Base-by-base conservation (phyloP, 2,329 filamentous ascomycete species). In the Thielaviopsis populi region DNA sequence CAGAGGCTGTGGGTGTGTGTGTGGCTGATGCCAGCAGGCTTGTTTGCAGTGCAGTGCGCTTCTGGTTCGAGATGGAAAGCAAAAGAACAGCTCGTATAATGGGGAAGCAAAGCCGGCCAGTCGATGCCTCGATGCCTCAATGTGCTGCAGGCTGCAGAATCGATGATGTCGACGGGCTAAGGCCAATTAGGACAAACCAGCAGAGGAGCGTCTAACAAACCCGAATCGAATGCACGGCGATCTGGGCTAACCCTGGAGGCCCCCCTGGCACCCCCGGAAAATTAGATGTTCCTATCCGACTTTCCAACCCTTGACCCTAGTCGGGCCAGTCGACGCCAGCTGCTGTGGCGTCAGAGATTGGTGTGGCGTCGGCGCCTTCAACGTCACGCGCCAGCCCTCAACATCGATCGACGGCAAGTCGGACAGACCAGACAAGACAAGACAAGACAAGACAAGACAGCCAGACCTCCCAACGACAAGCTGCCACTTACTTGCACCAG, bases 121-220 rank as follows among this genome's bases (percentile, higher is more conserved):
- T 17, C 37, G 15, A 43, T 58, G 42, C 56, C 46, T 27, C 1
- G 19, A 50, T 50, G 46, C 33, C 7, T 33, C 30, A 33, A 7
- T 3, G 3, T 33, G 19, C 46, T 30, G 24, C 42, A 65, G 64
- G 64, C 60, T 60, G 54, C 53, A 63, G 37, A 41, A 19, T 59
- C 60, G 58, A 61, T 59, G 63, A 61, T 61, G 59, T 61, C 48
- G 58, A 61, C 61, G 60, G 48, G 48, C 19, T 56, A 43, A 54
- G 33, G 50, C 27, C 30, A 30, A 27, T 50, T 50, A 1, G 19
- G 46, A 33, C 50, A 54, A 54, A n/a, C 50, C 33, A 19, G 33
- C 24, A 33, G 27, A 22, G 33, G 33, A 33, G 24, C 24, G 50
- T 54, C 33, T 37, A 17, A 30, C 17, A 17, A 30, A 11, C 17